Percentiles rank a stretch among this genome's conserved stretches.
Evolutionary conservation across 192 early-diverging fungal genomes (phyloP).

Genomic region (Entomortierella beljakovae): DNA sequence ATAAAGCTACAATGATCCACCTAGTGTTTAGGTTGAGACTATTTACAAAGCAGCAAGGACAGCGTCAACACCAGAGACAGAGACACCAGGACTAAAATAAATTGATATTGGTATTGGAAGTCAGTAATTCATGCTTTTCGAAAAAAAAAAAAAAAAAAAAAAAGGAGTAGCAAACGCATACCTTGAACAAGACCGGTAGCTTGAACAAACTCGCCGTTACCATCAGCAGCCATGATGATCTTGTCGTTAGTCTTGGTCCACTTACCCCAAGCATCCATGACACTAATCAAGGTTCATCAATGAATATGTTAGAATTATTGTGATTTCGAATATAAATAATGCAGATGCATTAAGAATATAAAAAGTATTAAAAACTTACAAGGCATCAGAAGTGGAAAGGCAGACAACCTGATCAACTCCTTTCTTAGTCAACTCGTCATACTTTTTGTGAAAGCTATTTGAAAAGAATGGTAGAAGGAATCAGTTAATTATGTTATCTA

Average conservation of each 20-base stretch:
- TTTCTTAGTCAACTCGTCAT: conserved; percentile 59
- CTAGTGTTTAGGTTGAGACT: not conserved
- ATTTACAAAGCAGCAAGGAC: conserved; percentile 67
- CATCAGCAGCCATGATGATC: conserved; percentile 63
- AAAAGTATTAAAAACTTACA: conserved; percentile 34
- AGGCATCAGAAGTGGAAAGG: conserved; percentile 63
- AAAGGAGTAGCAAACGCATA: conserved; percentile 8
- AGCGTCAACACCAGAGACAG: conserved; percentile 64
- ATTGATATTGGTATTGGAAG: too few relatives aligned
- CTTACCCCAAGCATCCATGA: conserved; percentile 73
- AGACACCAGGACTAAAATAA: conserved; percentile 47
- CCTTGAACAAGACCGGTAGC: conserved; percentile 45
- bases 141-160: not conserved
- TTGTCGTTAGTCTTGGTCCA: conserved; percentile 51
- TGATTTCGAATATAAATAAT: not conserved
- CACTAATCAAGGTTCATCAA: conserved; percentile 16
- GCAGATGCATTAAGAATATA: not conserved
- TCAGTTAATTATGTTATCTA: not conserved
- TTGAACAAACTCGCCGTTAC: conserved; percentile 59
- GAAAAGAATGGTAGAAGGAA: not conserved
- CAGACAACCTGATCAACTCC: conserved; percentile 67
- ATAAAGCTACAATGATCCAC: not conserved
- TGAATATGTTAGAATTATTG: not conserved
- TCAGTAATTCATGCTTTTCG: too few relatives aligned
- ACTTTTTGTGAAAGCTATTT: conserved; percentile 44